phyloP scores from a whole-genome alignment of 176 grass and related monocot genomes.

The Luzula sylvatica region DNA sequence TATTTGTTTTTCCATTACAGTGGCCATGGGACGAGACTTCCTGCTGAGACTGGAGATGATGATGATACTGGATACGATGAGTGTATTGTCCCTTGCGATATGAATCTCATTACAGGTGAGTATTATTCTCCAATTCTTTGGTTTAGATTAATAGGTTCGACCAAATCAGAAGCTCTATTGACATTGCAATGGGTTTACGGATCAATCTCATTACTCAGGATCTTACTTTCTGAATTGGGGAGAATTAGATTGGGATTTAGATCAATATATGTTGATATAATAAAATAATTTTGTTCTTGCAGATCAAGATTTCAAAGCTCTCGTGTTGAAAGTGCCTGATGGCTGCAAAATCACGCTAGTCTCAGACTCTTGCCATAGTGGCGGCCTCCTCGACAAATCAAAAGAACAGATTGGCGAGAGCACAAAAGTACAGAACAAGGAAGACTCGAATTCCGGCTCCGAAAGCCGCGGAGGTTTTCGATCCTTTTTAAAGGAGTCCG shows the following conservation, averaged over 20 bases:
- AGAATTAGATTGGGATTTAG: too few species aligned
- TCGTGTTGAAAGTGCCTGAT: constrained; percentile 49
- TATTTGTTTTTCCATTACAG: constrained; percentile 91
- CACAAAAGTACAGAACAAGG: constrained; percentile 13
- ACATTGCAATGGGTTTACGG: too few species aligned
- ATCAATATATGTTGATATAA: too few species aligned
- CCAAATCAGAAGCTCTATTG: too few species aligned
- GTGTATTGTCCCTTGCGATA: constrained; percentile 82
- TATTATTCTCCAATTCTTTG: neutral
- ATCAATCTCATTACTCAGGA: too few species aligned
- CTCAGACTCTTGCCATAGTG: constrained; percentile 81
- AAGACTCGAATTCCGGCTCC: constrained; percentile 18
- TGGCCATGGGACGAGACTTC: constrained; percentile 60
- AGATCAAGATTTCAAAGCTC: constrained; percentile 84
- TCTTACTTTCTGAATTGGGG: too few species aligned
- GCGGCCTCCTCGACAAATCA: constrained; percentile 62
- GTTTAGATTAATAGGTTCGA: too few species aligned
- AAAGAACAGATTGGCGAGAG: constrained; percentile 91
- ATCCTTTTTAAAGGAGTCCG: constrained; percentile 23
- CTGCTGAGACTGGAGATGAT: constrained; percentile 75
- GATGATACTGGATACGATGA: constrained; percentile 90
- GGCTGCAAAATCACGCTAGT: constrained; percentile 71
- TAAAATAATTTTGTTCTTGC: neutral
- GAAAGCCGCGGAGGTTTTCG: constrained; percentile 18
- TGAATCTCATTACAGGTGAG: constrained; percentile 76